Base-by-base conservation (phyloP, 495 filamentous ascomycete genomes). In the Amniculicola lignicola region DNA sequence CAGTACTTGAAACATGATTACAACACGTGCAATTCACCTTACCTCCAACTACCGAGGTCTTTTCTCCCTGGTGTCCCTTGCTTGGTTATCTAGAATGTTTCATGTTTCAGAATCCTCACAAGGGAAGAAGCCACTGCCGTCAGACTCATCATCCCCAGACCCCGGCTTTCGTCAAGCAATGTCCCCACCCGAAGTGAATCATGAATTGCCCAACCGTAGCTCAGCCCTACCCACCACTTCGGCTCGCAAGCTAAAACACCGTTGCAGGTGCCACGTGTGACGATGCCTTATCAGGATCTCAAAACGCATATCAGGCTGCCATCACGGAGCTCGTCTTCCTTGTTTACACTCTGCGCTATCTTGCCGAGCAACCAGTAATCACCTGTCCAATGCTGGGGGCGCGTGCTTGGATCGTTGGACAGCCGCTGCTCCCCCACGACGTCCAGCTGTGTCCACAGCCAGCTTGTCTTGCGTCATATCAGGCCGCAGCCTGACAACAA, bases 171-270 rank as follows among this genome's bases (percentile, higher is more conserved):
- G n/a, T n/a, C n/a, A n/a, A n/a, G n/a, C n/a, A n/a, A n/a, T n/a
- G n/a, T n/a, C n/a, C n/a, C n/a, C n/a, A n/a, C n/a, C n/a, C n/a
- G n/a, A n/a, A n/a, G n/a, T n/a, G n/a, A 38, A 3, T 21, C 40
- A 19, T 28, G 10, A 46, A 63, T 48, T 29, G 69, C 67, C 41
- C 57, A 60, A 54, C 38, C 49, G 37, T 10, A 5, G 19, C 19
- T 60, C 57, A 60, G 57, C 57, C 57, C 50, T 60, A 60, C 57
- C 57, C 57, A 49, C 57, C 57, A 54, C 40, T 40, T 38, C 51
- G 57, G 49, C 49, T 31, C 41, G 5, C 23, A 36, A 27, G 10
- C n/a, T n/a, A n/a, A 47, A 60, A 49, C 49, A 42, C 28, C 29
- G 36, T 27, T 54, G 57, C 57, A 46, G 40, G 42, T 27, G 49